Conservation (phyloP, 306 rosid species). For the Quercus ilex region DNA sequence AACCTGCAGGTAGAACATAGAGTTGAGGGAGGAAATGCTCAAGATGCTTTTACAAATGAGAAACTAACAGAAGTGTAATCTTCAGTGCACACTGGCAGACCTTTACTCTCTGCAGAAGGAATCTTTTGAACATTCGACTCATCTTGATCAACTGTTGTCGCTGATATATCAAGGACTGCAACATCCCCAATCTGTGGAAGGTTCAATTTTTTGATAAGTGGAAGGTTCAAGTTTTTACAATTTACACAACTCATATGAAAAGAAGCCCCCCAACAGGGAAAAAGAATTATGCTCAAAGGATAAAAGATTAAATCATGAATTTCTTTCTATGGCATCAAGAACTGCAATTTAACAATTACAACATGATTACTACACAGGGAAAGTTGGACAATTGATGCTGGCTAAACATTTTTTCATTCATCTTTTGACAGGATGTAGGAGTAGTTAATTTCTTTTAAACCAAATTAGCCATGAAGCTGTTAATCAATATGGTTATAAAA, state of each 20-base stretch:
- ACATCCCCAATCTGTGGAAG: conserved; percentile 75
- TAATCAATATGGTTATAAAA: not conserved
- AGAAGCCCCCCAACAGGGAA: not conserved
- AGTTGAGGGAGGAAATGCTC: conserved; percentile 24
- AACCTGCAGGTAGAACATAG: conserved; percentile 48
- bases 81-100: conserved; percentile 39
- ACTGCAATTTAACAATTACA: not conserved
- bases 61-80: conserved; percentile 3
- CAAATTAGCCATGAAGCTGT: conserved; percentile 7
- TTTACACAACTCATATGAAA: not conserved
- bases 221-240: conserved; percentile 14
- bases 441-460: not conserved
- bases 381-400: not conserved
- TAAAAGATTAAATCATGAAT: not conserved
- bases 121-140: conserved; percentile 59
- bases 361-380: conserved; percentile 3
- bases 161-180: conserved; percentile 81
- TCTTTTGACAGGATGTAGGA: conserved; percentile 9
- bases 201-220: conserved; percentile 7
- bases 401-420: conserved; percentile 5
- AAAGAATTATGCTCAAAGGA: not conserved
- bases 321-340: conserved; percentile 8
- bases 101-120: conserved; percentile 94
- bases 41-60: conserved; percentile 3
- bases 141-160: conserved; percentile 70